Evolutionary conservation across 2,329 filamentous ascomycete genomes (phyloP).

Genomic region (Plenodomus lindquistii): DNA sequence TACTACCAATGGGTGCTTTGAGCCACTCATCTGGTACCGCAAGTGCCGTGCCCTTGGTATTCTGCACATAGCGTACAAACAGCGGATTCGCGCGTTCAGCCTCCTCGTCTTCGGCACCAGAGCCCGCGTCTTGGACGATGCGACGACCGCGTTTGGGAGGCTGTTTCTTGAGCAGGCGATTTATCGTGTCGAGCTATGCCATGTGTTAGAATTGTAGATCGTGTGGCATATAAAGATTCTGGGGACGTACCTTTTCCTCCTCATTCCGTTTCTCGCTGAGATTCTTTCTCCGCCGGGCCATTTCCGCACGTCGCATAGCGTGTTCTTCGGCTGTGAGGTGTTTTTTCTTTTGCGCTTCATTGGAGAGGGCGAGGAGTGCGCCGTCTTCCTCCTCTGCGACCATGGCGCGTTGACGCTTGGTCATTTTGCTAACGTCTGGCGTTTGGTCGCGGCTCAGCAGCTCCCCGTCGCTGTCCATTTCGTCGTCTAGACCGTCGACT

Average conservation of each 20-base stretch:
- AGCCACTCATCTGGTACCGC: conserved; percentile 72
- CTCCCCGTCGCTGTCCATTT: conserved; percentile 58
- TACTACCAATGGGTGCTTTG: conserved; percentile 61
- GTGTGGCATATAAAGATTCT: not conserved
- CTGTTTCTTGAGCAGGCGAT: conserved; percentile 85
- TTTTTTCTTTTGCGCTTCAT: conserved; percentile 73
- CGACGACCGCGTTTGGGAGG: conserved; percentile 66
- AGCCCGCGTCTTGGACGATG: conserved; percentile 55
- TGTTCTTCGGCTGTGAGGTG: conserved; percentile 74
- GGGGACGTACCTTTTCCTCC: conserved; percentile 67
- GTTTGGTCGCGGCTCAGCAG: conserved; percentile 60
- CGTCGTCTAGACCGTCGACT: conserved; percentile 45
- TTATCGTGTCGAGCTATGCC: conserved; percentile 81
- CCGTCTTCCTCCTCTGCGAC: conserved; percentile 55
- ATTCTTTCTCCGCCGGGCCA: conserved; percentile 74
- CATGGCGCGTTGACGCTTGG: conserved; percentile 67
- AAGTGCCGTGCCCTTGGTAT: conserved; percentile 61
- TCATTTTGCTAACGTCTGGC: conserved; percentile 68
- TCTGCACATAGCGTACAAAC: conserved; percentile 73
- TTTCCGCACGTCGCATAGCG: conserved; percentile 72
- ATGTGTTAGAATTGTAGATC: not conserved
- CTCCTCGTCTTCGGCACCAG: conserved; percentile 54
- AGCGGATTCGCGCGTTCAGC: conserved; percentile 60
- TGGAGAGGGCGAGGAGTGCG: conserved; percentile 57
- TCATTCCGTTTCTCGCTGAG: conserved; percentile 77